Evolutionary conservation across 176 grass and related monocot species (phyloP), one percentile per base, ranked within the genome.

Genomic region (Phoenix dactylifera): DNA sequence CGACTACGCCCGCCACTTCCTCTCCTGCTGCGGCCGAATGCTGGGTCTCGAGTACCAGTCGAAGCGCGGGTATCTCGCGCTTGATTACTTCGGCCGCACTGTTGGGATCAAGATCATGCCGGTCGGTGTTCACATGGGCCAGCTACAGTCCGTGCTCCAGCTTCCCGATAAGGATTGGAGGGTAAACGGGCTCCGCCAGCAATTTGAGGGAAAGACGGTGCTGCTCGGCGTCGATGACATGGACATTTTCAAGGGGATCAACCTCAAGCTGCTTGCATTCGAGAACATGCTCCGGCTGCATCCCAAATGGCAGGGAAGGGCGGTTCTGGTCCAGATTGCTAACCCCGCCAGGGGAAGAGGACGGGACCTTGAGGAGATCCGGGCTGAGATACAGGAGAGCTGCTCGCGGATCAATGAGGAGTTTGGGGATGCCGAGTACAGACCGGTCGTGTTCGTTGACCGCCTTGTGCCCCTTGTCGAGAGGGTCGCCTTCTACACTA

Each of bases 401-500:
- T 86, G 74, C 60, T 17, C n/a, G 26, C 73, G 78, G 70, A 77
- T 81, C 22, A 81, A 77, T 19, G 57, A 20, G 22, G 69, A 64
- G 50, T 77, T 81, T 73, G 74, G 74, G 1, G 54, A 66, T 7
- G 10, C 59, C 15, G 83, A 73, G 4, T 86, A 86, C 59, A 66
- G n/a, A 16, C 83, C 83, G 2, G 65, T 86, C 3, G 22, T 81
- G 12, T 61, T 86, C 72, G 32, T 81, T 24, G 69, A 71, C 18
- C 72, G 70, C 51, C 12, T 35, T n/a, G 49, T 86, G 3, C 74
- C 69, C 10, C 69, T 59, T 44, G 70, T 81, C 0, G 83, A 86
- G 66, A 86, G 65, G 70, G 77, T 81, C 50, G 74, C 83, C 30
- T 86, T 77, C 44, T 77, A 86, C 51, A 77, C 74, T 12, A 26